These are phyloP conservation scores for Prunus mume DNA, from an alignment of 306 rosid genomes.

Conservation along the genomic window DNA sequence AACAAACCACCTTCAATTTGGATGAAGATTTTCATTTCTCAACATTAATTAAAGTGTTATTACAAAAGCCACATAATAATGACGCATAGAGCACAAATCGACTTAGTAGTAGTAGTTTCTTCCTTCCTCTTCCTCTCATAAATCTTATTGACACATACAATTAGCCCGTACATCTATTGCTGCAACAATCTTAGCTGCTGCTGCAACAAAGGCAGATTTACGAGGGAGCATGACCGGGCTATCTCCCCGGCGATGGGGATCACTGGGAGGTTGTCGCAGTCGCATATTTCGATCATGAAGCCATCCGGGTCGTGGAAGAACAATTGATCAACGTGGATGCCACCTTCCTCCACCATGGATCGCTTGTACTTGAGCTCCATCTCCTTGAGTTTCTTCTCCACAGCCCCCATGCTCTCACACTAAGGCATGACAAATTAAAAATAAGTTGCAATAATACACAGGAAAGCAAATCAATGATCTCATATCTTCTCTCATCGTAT, in stretches of 20 bases:
- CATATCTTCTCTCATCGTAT: too few relatives aligned
- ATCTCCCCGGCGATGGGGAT: conserved; percentile 52
- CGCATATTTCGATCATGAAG: conserved; percentile 93
- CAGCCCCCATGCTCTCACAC: conserved; percentile 94
- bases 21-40: not conserved
- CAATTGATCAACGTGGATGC: conserved; percentile 69
- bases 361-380: conserved; percentile 58
- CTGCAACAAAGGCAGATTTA: conserved; percentile 30
- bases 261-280: conserved; percentile 84
- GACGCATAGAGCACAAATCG: not conserved
- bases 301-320: conserved; percentile 98
- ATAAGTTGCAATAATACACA: too few relatives aligned
- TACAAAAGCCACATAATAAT: not conserved
- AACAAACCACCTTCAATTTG: not conserved
- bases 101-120: not conserved
- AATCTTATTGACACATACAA: not conserved
- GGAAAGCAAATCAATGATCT: too few relatives aligned
- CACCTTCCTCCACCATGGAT: conserved; percentile 77
- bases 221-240: conserved; percentile 37
- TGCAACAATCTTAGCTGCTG: conserved; percentile 25
- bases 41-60: not conserved
- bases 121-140: not conserved
- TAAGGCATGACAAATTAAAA: not conserved
- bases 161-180: not conserved
- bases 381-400: conserved; percentile 83